phyloP scores from a whole-genome alignment of 2,329 filamentous ascomycete genomes.

The Proliferodiscus dingleyae region DNA sequence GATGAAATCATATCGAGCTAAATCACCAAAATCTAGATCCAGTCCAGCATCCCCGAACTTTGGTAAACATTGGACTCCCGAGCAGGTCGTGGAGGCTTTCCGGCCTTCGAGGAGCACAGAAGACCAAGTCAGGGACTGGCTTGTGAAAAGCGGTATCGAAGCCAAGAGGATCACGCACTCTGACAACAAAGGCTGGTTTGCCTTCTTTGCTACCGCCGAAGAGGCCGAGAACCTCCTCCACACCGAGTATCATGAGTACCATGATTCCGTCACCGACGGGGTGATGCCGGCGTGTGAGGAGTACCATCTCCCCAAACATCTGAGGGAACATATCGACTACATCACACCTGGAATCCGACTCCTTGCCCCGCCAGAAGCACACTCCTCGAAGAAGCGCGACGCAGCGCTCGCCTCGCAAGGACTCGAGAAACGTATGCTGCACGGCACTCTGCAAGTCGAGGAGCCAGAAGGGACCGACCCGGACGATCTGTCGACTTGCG shows the following conservation, averaged over 20 bases:
- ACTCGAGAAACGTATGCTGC: slow-evolving; percentile 8
- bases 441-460: not conserved
- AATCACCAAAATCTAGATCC: slow-evolving; percentile 15
- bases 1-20: too few species aligned
- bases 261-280: slow-evolving; percentile 40
- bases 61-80: slow-evolving; percentile 32
- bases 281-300: slow-evolving; percentile 34
- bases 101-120: slow-evolving; percentile 30
- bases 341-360: slow-evolving; percentile 43
- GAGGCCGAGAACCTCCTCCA: slow-evolving; percentile 34
- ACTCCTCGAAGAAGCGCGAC: slow-evolving; percentile 13
- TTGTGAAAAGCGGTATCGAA: slow-evolving; percentile 30
- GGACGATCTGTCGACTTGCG: slow-evolving; percentile 36
- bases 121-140: slow-evolving; percentile 31
- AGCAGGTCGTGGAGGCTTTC: slow-evolving; percentile 32
- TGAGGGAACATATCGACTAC: slow-evolving; percentile 48
- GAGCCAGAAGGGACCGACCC: slow-evolving; percentile 33
- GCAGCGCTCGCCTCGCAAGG: not conserved
- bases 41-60: slow-evolving; percentile 28
- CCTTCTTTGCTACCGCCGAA: slow-evolving; percentile 32
- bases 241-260: slow-evolving; percentile 33
- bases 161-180: slow-evolving; percentile 31
- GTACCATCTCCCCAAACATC: slow-evolving; percentile 40
- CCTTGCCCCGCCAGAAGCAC: slow-evolving; percentile 34
- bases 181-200: slow-evolving; percentile 35